Evolutionary conservation across 1,284 basidiomycete species (phyloP).

Genomic region (Marasmius sp.): DNA sequence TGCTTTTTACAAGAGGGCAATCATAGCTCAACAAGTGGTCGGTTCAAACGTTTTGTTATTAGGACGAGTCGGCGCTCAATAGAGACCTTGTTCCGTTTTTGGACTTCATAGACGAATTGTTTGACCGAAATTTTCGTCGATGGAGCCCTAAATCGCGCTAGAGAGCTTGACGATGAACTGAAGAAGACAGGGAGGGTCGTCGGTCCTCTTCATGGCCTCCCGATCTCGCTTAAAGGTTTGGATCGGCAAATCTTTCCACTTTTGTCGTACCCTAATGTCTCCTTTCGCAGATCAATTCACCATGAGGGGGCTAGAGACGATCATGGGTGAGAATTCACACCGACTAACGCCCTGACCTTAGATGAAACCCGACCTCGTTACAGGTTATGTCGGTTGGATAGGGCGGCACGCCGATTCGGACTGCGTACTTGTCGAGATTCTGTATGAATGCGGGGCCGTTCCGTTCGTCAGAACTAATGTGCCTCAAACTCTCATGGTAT

Average conservation of each 20-base stretch:
- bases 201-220: slow-evolving; percentile 64
- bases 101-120: slow-evolving; percentile 46
- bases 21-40: slow-evolving; percentile 79
- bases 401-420: slow-evolving; percentile 54
- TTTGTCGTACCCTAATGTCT: background rate
- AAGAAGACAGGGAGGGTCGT: slow-evolving; percentile 45
- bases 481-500: slow-evolving; percentile 67
- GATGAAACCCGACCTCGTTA: slow-evolving; percentile 8
- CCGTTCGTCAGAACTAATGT: slow-evolving; percentile 73
- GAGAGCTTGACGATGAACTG: slow-evolving; percentile 54
- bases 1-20: slow-evolving; percentile 76
- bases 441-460: slow-evolving; percentile 62
- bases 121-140: slow-evolving; percentile 68
- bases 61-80: slow-evolving; percentile 20
- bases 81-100: background rate
- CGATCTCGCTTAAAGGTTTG: slow-evolving; percentile 54
- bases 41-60: slow-evolving; percentile 2
- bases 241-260: background rate
- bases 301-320: slow-evolving; percentile 61
- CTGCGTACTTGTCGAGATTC: slow-evolving; percentile 57
- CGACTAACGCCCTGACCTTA: background rate
- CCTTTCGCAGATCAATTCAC: slow-evolving; percentile 47
- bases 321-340: slow-evolving; percentile 44
- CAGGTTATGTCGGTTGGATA: slow-evolving; percentile 72
- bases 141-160: slow-evolving; percentile 55